Evolutionary conservation across 1,284 basidiomycete genomes (phyloP), one percentile per base, ranked within the genome.

Genomic region (Anthracocystis walkeri): DNA sequence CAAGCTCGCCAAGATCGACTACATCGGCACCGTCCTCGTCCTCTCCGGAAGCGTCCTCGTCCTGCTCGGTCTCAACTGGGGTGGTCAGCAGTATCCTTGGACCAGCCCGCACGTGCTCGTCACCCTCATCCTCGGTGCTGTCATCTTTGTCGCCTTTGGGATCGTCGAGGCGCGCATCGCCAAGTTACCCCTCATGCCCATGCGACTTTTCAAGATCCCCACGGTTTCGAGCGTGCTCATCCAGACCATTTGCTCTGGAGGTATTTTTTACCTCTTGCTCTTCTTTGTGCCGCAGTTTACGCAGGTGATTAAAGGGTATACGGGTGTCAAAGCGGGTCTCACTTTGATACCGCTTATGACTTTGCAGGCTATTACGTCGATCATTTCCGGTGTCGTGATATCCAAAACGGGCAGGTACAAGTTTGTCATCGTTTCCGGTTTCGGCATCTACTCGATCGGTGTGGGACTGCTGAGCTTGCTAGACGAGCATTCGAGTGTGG

Each of bases 151-250:
- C 0, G 60, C 91, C 1, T 93, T 93, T 82, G 89, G 91, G 54
- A 55, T 90, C 18, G 92, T 91, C 88, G 92, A 93, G 85, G 90
- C 90, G 88, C 90, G 89, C 79, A 87, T 90, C 1, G 90, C 91
- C 1, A 86, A 85, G 41, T 87, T 93, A 7, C 91, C 92, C 1
- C 66, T 84, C 23, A 71, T 85, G n/a, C 85, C 85, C 21, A 78
- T 83, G 71, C 51, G 52, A n/a, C 92, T 93, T 44, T 93, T 93
- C 87, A 89, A 88, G 64, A 88, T 90, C 63, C 72, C 85, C n/a
- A 93, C 91, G 0, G 91, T 93, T 1, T 87, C 88, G 0, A 91
- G 91, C 0, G 89, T 91, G 2, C 91, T 91, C 73, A 88, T 90
- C 56, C 75, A 77, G 46, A 73, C 73, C 33, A 42, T 64, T 16